Evolutionary conservation across 2,329 filamentous ascomycete genomes (phyloP).

Genomic region (Sclerotinia subarctica): DNA sequence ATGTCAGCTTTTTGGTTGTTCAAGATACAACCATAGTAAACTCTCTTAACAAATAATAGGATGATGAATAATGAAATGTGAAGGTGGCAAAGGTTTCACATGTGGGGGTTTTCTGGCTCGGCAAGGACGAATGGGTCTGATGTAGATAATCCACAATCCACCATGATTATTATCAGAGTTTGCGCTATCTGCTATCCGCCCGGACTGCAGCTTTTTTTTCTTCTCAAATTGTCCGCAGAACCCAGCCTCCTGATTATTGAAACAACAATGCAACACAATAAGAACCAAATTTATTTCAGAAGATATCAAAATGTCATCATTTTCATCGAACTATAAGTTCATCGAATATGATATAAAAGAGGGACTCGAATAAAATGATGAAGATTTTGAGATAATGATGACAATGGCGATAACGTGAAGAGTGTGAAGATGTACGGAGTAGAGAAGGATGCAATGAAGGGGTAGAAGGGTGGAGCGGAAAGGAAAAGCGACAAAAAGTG

Average conservation of each 20-base stretch:
- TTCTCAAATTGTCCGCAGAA: slow-evolving; percentile 19
- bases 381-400: too few relatives aligned
- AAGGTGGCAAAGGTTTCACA: slow-evolving; percentile 27
- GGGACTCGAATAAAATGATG: neutral
- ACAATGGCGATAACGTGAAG: neutral
- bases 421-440: neutral
- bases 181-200: slow-evolving; percentile 27
- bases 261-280: slow-evolving; percentile 21
- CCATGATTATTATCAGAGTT: slow-evolving; percentile 30
- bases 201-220: slow-evolving; percentile 26
- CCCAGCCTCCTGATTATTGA: slow-evolving; percentile 22
- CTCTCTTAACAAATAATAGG: slow-evolving; percentile 21
- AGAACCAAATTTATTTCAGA: neutral
- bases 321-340: neutral
- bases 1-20: slow-evolving; percentile 29
- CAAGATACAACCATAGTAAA: slow-evolving; percentile 6
- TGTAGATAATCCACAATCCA: slow-evolving; percentile 20
- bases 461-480: neutral
- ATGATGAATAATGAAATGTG: slow-evolving; percentile 26
- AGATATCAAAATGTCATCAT: neutral
- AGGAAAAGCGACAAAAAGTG: neutral
- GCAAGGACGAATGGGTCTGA: slow-evolving; percentile 31
- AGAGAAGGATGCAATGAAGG: neutral
- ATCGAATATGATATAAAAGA: neutral
- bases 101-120: slow-evolving; percentile 34